Percentiles rank a stretch among this genome's conserved stretches.
Conservation (phyloP, 1,284 basidiomycete species). For the Farysia itapuensis region DNA sequence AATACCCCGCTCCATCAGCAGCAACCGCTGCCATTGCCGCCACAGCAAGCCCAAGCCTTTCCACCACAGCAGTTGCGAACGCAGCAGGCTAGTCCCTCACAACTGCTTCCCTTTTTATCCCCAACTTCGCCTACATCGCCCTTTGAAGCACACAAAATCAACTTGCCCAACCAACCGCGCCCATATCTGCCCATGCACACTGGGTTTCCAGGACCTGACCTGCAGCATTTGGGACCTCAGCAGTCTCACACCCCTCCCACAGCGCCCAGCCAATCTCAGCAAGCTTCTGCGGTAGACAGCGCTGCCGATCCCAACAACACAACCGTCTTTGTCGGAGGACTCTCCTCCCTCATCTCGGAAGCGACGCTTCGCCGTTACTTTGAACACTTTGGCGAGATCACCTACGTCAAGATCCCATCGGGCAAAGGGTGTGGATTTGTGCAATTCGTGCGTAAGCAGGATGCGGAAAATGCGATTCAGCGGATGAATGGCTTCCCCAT, state of each 20-base stretch:
- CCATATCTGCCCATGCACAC: slow-evolving; percentile 20
- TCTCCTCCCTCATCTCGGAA: slow-evolving; percentile 56
- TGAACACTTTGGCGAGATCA: slow-evolving; percentile 55
- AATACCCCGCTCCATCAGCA: not conserved
- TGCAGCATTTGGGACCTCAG: slow-evolving; percentile 10
- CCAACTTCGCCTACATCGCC: slow-evolving; percentile 16
- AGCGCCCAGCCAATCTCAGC: slow-evolving; percentile 4
- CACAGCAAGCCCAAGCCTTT: not conserved
- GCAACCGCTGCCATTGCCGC: not conserved
- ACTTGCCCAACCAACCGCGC: not conserved
- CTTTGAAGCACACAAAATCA: slow-evolving; percentile 6
- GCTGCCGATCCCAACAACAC: slow-evolving; percentile 57
- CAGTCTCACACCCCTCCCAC: slow-evolving; percentile 31
- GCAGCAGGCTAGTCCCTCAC: slow-evolving; percentile 1
- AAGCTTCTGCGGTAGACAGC: slow-evolving; percentile 23
- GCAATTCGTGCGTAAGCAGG: slow-evolving; percentile 85
- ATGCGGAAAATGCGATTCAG: slow-evolving; percentile 88
- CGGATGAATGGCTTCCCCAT: slow-evolving; percentile 95
- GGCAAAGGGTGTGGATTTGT: slow-evolving; percentile 96
- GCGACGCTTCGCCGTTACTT: slow-evolving; percentile 54
- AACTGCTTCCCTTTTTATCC: slow-evolving; percentile 20
- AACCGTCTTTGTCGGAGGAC: slow-evolving; percentile 58
- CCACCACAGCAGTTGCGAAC: slow-evolving; percentile 18
- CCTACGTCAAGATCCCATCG: slow-evolving; percentile 81
- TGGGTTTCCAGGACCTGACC: slow-evolving; percentile 10